These are phyloP conservation scores for Tulasnella sp. DNA, from an alignment of 768 basidiomycete genomes.

Conservation along the genomic window DNA sequence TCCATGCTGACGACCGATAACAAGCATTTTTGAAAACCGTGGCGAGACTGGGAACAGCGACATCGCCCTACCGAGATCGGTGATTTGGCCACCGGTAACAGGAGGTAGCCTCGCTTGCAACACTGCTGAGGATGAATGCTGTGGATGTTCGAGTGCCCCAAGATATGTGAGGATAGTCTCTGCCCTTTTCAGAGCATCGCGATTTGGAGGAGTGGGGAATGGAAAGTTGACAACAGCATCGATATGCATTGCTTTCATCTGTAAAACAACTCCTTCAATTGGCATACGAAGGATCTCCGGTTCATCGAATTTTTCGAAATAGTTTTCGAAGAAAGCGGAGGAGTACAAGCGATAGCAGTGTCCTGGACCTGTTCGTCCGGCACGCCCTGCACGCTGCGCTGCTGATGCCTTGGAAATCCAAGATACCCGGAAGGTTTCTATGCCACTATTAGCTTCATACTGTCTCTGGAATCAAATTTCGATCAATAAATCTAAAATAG, in stretches of 20 bases:
- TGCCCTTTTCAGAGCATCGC: conserved; percentile 56
- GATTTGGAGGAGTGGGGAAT: conserved; percentile 92
- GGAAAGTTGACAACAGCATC: conserved; percentile 95
- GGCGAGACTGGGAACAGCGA: conserved; percentile 87
- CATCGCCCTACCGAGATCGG: conserved; percentile 85
- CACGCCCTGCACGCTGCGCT: conserved; percentile 86
- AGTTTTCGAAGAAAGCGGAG: conserved; percentile 83
- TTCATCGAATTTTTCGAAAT: conserved; percentile 73
- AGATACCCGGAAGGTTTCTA: conserved; percentile 82
- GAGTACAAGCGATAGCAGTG: conserved; percentile 98
- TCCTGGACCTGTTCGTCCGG: conserved; percentile 93
- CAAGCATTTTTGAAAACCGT: conserved; percentile 90
- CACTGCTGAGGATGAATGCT: conserved; percentile 18
- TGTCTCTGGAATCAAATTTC: conserved; percentile 42
- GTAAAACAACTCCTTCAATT: conserved; percentile 90
- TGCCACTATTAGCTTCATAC: conserved; percentile 66
- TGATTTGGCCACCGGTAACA: conserved; percentile 50
- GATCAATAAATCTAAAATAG: conserved; percentile 4
- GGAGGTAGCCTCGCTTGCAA: conserved; percentile 21
- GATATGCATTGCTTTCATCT: conserved; percentile 99
- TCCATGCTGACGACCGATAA: conserved; percentile 71
- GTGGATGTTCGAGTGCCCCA: conserved; percentile 52
- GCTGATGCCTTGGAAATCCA: conserved; percentile 97
- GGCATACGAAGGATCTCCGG: conserved; percentile 94
- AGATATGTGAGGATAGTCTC: conserved; percentile 70